Percentiles rank a stretch among this genome's conserved stretches.
Evolutionary conservation across 306 rosid genomes (phyloP).

Genomic region (Oemleria cerasiformis): DNA sequence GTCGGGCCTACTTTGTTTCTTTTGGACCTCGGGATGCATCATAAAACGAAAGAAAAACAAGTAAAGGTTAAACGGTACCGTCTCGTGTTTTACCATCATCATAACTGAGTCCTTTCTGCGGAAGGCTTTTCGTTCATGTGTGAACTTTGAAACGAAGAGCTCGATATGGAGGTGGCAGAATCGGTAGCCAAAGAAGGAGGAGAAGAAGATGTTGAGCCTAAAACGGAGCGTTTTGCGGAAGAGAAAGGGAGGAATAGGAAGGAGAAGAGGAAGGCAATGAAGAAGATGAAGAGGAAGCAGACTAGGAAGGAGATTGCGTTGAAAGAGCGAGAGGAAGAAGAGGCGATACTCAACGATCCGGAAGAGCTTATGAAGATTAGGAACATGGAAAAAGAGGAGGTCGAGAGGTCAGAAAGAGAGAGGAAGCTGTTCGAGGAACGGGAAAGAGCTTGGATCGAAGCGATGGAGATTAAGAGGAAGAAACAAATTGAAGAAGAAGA

Average conservation of each 20-base stretch:
- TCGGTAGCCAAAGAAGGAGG: slow-evolving; percentile 21
- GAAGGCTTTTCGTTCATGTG: background rate
- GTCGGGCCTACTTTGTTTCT: too few relatives aligned
- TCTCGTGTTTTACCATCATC: too few relatives aligned
- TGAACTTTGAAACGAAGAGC: background rate
- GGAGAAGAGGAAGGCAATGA: slow-evolving; percentile 81
- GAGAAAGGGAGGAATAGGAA: slow-evolving; percentile 42
- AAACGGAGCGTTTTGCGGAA: background rate
- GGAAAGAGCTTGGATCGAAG: slow-evolving; percentile 68
- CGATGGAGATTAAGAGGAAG: slow-evolving; percentile 45
- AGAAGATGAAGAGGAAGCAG: slow-evolving; percentile 76
- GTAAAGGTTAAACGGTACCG: too few relatives aligned
- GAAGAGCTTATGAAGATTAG: slow-evolving; percentile 44
- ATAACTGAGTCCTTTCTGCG: too few relatives aligned
- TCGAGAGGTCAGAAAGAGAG: slow-evolving; percentile 56
- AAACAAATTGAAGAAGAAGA: slow-evolving; percentile 28
- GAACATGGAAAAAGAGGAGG: slow-evolving; percentile 54
- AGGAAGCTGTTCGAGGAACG: slow-evolving; percentile 53
- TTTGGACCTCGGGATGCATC: too few relatives aligned
- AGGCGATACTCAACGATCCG: slow-evolving; percentile 58
- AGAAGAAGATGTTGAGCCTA: background rate
- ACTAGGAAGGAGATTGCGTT: slow-evolving; percentile 58
- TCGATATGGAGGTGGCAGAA: slow-evolving; percentile 8
- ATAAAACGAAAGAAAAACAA: too few relatives aligned
- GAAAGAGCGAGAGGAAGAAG: slow-evolving; percentile 53